Percentiles rank a stretch among this genome's conserved stretches.
Evolutionary conservation across 352 stramenopile species (phyloP).

Genomic region (Phytopythium kandeliae): DNA sequence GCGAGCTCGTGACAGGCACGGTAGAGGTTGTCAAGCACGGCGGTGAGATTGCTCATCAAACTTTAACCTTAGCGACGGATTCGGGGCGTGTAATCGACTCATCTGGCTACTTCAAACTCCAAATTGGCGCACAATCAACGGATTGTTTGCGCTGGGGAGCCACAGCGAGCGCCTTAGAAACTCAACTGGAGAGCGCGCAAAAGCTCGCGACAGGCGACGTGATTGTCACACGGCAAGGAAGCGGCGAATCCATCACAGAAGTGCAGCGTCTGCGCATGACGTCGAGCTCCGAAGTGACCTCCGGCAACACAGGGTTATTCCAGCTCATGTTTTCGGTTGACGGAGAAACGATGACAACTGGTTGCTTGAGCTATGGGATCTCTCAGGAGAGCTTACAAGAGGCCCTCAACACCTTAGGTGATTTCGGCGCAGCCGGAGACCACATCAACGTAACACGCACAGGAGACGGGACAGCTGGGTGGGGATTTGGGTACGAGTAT

Average conservation of each 20-base stretch:
- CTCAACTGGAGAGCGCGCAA: slow-evolving; percentile 21
- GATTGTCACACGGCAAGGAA: slow-evolving; percentile 52
- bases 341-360: slow-evolving; percentile 35
- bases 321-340: slow-evolving; percentile 57
- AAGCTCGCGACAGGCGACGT: slow-evolving; percentile 37
- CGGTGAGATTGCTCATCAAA: slow-evolving; percentile 76
- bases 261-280: slow-evolving; percentile 68
- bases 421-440: slow-evolving; percentile 23
- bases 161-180: slow-evolving; percentile 36
- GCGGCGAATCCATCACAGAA: slow-evolving; percentile 54
- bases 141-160: slow-evolving; percentile 58
- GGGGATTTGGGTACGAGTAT: slow-evolving; percentile 81
- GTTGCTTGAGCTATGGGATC: slow-evolving; percentile 70
- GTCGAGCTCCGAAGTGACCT: slow-evolving; percentile 54
- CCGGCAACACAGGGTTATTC: slow-evolving; percentile 40
- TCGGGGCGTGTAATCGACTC: slow-evolving; percentile 57
- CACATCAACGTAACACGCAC: slow-evolving; percentile 65
- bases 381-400: slow-evolving; percentile 48
- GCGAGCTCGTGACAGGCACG: slow-evolving; percentile 14
- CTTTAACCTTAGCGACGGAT: slow-evolving; percentile 77
- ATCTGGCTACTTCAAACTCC: slow-evolving; percentile 50
- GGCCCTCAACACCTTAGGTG: slow-evolving; percentile 57
- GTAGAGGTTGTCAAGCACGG: slow-evolving; percentile 57
- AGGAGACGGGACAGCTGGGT: slow-evolving; percentile 53
- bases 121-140: slow-evolving; percentile 16